Evolutionary conservation across 257 asterid genomes (phyloP).

Genomic region (Solanum bukasovii): DNA sequence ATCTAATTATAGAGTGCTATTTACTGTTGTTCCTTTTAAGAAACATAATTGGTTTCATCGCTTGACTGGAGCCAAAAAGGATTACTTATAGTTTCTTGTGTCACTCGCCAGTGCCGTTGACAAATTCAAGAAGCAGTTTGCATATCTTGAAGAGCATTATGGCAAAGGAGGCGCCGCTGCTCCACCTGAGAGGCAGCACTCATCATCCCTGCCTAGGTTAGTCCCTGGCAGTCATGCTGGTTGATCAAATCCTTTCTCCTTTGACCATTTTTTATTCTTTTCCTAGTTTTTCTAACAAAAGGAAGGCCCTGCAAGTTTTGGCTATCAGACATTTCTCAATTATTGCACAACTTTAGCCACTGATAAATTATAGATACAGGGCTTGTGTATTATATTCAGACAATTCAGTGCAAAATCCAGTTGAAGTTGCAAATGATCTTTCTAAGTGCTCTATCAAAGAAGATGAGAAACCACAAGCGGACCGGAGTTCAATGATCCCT

Average conservation of each 20-base stretch:
- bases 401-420: constrained; percentile 35
- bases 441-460: constrained; percentile 71
- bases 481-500: constrained; percentile 44
- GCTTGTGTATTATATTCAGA: constrained; percentile 61
- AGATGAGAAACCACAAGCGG: constrained; percentile 45
- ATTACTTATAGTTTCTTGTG: neutral
- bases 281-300: neutral
- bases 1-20: neutral
- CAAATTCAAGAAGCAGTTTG: constrained; percentile 94
- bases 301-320: neutral
- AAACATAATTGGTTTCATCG: neutral
- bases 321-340: neutral
- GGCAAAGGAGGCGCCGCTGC: constrained; percentile 58
- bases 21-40: neutral
- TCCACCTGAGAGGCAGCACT: constrained; percentile 90
- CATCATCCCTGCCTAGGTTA: constrained; percentile 90
- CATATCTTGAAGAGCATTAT: constrained; percentile 84
- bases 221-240: neutral
- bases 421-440: constrained; percentile 50
- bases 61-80: neutral
- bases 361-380: constrained; percentile 34
- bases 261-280: neutral
- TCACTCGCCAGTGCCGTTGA: constrained; percentile 68
- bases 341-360: neutral
- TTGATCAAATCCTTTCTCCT: neutral